phyloP scores from a whole-genome alignment of 2,329 filamentous ascomycete genomes.

The Bipolaris sorokiniana region DNA sequence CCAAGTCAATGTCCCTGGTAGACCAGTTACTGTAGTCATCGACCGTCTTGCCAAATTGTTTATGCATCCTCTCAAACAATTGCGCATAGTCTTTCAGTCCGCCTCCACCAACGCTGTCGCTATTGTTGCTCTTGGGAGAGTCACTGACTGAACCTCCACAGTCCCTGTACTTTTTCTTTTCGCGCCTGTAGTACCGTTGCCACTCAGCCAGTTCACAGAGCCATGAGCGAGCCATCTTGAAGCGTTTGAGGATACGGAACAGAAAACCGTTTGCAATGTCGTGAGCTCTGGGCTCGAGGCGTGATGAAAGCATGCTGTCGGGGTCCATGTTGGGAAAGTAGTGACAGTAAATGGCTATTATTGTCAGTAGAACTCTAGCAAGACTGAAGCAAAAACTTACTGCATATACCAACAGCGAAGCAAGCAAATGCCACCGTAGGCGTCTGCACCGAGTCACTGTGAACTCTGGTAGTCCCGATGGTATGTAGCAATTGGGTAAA shows the following conservation, averaged over 20 bases:
- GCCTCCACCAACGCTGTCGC: constrained; percentile 23
- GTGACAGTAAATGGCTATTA: constrained; percentile 65
- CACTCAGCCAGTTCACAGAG: constrained; percentile 15
- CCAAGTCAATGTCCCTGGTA: constrained; percentile 16
- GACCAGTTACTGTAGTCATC: constrained; percentile 13
- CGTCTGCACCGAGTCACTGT: constrained; percentile 69
- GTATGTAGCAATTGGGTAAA: constrained; percentile 70
- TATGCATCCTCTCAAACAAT: constrained; percentile 28
- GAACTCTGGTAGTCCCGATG: constrained; percentile 48
- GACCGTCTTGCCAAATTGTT: constrained; percentile 25
- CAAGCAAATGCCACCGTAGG: constrained; percentile 70
- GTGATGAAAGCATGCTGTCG: constrained; percentile 56
- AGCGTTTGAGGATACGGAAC: constrained; percentile 21
- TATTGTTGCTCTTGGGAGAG: constrained; percentile 26
- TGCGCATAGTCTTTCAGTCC: constrained; percentile 27
- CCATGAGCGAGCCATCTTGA: constrained; percentile 24
- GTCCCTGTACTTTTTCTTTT: constrained; percentile 19
- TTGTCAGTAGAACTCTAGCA: constrained; percentile 1
- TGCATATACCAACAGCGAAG: constrained; percentile 70
- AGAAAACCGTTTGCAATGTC: constrained; percentile 26
- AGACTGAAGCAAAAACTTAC: constrained; percentile 31
- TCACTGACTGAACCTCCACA: constrained; percentile 22
- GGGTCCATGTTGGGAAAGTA: constrained; percentile 74
- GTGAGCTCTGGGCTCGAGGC: constrained; percentile 23
- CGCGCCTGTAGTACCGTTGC: constrained; percentile 18